These are phyloP conservation scores for Backusella circina DNA, from an alignment of 192 early-diverging fungal genomes.

Conservation along the genomic window DNA sequence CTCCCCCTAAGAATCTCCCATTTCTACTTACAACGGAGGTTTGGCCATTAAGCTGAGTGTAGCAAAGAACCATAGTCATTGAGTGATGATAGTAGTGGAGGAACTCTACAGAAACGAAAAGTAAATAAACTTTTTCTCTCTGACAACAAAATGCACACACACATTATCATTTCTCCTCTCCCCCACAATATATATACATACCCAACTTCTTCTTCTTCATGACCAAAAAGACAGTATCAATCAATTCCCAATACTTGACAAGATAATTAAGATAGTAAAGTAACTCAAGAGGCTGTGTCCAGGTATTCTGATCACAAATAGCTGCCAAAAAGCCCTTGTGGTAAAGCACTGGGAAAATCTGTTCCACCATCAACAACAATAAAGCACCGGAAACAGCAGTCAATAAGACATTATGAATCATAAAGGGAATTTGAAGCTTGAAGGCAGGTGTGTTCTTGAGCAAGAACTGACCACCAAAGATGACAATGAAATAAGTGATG, in stretches of 20 bases:
- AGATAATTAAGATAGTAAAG: constrained; percentile 89
- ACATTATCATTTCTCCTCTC: not conserved
- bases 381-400: constrained; percentile 62
- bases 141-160: not conserved
- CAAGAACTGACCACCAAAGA: constrained; percentile 68
- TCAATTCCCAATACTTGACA: constrained; percentile 85
- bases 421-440: constrained; percentile 66
- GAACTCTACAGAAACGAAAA: constrained; percentile 53
- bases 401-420: constrained; percentile 78
- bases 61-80: constrained; percentile 85
- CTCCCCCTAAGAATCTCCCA: not conserved
- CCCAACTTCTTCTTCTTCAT: constrained; percentile 75
- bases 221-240: constrained; percentile 83
- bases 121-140: not conserved
- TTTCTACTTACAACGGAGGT: constrained; percentile 66
- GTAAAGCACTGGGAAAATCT: constrained; percentile 64
- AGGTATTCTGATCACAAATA: constrained; percentile 62
- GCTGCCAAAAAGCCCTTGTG: constrained; percentile 65
- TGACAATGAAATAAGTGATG: constrained; percentile 60
- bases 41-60: constrained; percentile 65
- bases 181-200: constrained; percentile 8
- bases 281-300: constrained; percentile 73
- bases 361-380: constrained; percentile 67
- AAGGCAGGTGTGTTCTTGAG: constrained; percentile 65
- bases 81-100: constrained; percentile 91